Evolutionary conservation across 2,329 filamentous ascomycete genomes (phyloP), one percentile per base, ranked within the genome.

Genomic region (Cordyceps farinosa): DNA sequence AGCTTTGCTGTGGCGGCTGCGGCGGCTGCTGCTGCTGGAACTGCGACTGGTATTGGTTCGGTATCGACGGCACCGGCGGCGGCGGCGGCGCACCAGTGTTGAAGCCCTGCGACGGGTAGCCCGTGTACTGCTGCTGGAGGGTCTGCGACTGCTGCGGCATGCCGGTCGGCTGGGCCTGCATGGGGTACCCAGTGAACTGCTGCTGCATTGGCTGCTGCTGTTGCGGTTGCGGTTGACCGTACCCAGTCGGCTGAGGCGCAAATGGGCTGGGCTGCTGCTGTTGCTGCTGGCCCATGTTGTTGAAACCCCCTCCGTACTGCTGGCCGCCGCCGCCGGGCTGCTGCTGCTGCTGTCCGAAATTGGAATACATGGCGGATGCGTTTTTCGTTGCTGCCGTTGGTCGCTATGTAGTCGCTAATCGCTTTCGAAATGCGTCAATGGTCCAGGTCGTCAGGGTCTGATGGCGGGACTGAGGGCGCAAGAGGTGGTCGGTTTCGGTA

Each of bases 341-440:
- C 75, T 89, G 86, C 80, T 83, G 89, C 74, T 88, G 91, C 76
- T 84, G 85, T 79, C 88, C 90, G 77, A 92, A 92, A 75, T 89
- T 91, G 69, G 92, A 95, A 80, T 91, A 98, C 94, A 97, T 97
- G 78, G 72, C 66, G 67, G 65, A 15, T 5, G 36, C 22, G 47
- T 32, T 48, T 32, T 48, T 44, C 5, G 27, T 32, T 11, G 5
- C 27, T 48, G 15, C 11, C 27, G 13, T 22, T 6, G 40, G 34
- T 22, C 22, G 22, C 29, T 60, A 3, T 17, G 5, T 22, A 17
- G 27, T 10, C 27, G 15, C 17, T 10, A 34, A 4, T 51, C 13
- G 27, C 34, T 60, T 30, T 36, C n/a, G 36, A 32, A 11, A 52
- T 45, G 34, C 34, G 34, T 63, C 36, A 30, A 22, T 15, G 45